Conservation (phyloP, 192 early-diverging fungal species). For the Phlyctochytrium bullatum region DNA sequence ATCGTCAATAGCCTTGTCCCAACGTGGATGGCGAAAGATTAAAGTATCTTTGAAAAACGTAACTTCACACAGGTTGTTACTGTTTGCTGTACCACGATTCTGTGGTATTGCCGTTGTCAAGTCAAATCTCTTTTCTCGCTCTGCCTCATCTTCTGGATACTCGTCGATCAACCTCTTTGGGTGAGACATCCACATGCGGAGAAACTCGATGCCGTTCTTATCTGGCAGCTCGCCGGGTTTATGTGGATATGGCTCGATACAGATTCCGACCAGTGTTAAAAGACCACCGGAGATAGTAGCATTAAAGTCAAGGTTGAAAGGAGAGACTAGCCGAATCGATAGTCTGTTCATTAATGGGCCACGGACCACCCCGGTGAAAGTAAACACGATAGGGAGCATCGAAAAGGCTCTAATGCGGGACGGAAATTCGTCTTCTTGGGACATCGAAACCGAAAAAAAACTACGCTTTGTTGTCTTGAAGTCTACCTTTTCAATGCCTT, state of each 20-base stretch:
- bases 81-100: constrained; percentile 21
- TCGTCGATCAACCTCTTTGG: constrained; percentile 51
- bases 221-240: constrained; percentile 42
- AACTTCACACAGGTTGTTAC: constrained; percentile 27
- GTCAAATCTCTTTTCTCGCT: constrained; percentile 39
- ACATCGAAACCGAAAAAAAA: constrained; percentile 27
- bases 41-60: constrained; percentile 38
- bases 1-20: constrained; percentile 20
- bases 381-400: constrained; percentile 44
- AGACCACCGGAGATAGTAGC: constrained; percentile 34
- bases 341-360: constrained; percentile 43
- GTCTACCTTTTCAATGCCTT: constrained; percentile 18
- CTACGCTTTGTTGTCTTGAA: constrained; percentile 2
- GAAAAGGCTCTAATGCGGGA: constrained; percentile 31
- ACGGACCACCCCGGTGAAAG: constrained; percentile 35
- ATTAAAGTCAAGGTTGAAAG: constrained; percentile 19
- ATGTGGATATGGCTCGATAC: constrained; percentile 51
- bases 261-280: constrained; percentile 49
- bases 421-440: constrained; percentile 23
- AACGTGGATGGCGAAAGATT: constrained; percentile 35
- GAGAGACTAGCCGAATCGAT: constrained; percentile 33
- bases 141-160: constrained; percentile 38
- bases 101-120: not conserved
- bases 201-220: constrained; percentile 50
- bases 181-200: constrained; percentile 59